Conservation (phyloP, 106 monocot genomes). For the Alisma plantagoaquatica region DNA sequence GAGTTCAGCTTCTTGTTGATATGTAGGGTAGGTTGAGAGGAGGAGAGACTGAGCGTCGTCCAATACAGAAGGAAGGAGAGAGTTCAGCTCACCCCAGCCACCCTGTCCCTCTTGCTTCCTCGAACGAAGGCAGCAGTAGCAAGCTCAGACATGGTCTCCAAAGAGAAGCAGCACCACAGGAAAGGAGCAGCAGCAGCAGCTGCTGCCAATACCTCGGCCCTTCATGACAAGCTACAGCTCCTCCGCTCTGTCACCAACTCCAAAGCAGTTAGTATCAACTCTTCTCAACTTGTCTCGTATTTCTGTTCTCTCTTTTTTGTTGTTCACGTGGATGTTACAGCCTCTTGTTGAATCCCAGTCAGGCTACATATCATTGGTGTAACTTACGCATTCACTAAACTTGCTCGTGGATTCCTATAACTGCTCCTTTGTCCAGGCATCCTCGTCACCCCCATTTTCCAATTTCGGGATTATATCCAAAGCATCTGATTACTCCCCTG, state of each 20-base stretch:
- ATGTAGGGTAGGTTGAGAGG: too few species aligned
- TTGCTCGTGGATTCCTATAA: too few species aligned
- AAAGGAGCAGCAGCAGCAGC: constrained; percentile 55
- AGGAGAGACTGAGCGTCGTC: too few species aligned
- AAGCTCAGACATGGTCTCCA: constrained; percentile 9
- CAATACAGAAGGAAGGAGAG: too few species aligned
- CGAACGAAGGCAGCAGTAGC: constrained; percentile 3
- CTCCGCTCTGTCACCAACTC: constrained; percentile 90
- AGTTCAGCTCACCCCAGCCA: constrained; percentile 8
- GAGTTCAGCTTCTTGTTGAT: too few species aligned
- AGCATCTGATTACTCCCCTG: too few species aligned
- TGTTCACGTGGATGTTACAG: neutral
- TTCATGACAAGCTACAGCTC: constrained; percentile 88
- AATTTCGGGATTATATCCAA: too few species aligned
- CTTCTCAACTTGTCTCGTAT: neutral
- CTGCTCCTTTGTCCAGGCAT: too few species aligned
- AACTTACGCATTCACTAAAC: too few species aligned
- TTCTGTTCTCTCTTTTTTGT: neutral
- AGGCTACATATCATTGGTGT: neutral
- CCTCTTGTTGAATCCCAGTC: too few species aligned
- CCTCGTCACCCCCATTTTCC: too few species aligned
- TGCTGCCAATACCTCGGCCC: constrained; percentile 15
- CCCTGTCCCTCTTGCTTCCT: constrained; percentile 1
- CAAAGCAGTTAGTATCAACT: constrained; percentile 49
- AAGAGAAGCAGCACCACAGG: constrained; percentile 32